A percentile compares a stretch with the other conserved stretches of the same genome.
These are phyloP conservation scores for Tetrapisispora phaffii DNA, from an alignment of 805 yeast species.

Conservation along the genomic window DNA sequence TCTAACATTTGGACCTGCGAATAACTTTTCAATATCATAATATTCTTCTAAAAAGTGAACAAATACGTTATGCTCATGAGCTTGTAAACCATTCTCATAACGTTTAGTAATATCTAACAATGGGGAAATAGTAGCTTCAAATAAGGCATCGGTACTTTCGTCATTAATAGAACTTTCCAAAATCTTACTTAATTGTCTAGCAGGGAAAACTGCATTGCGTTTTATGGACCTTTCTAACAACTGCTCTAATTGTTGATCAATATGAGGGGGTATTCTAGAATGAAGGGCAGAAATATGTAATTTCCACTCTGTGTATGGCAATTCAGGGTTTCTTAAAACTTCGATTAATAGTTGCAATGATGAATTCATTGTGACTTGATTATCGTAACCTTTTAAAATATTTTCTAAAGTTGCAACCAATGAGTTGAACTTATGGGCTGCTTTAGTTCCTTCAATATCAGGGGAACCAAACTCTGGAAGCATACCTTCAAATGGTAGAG, in stretches of 20 bases:
- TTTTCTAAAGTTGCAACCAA: slow-evolving; percentile 55
- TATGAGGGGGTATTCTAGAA: slow-evolving; percentile 71
- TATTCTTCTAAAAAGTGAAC: slow-evolving; percentile 62
- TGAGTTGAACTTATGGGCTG: slow-evolving; percentile 61
- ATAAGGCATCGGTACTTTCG: slow-evolving; percentile 43
- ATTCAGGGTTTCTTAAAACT: slow-evolving; percentile 64
- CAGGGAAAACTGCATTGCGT: slow-evolving; percentile 83
- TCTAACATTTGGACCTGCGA: slow-evolving; percentile 64
- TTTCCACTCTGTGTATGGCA: slow-evolving; percentile 92
- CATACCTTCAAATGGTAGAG: slow-evolving; percentile 89
- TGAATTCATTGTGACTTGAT: slow-evolving; percentile 85
- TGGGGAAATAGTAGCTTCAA: slow-evolving; percentile 58
- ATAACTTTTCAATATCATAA: slow-evolving; percentile 65
- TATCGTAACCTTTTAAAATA: slow-evolving; percentile 85
- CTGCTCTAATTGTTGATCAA: slow-evolving; percentile 57
- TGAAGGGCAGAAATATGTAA: slow-evolving; percentile 82
- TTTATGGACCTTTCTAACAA: slow-evolving; percentile 55
- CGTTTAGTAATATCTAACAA: slow-evolving; percentile 58
- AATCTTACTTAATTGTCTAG: slow-evolving; percentile 67
- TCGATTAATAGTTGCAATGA: slow-evolving; percentile 65
- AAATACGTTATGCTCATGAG: slow-evolving; percentile 75
- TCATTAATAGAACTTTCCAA: slow-evolving; percentile 49
- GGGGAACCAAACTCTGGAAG: slow-evolving; percentile 85
- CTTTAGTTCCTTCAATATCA: slow-evolving; percentile 69
- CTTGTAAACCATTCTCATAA: slow-evolving; percentile 65